These are phyloP conservation scores for Termitomyces sp. DNA, from an alignment of 768 basidiomycete genomes.

Conservation along the genomic window DNA sequence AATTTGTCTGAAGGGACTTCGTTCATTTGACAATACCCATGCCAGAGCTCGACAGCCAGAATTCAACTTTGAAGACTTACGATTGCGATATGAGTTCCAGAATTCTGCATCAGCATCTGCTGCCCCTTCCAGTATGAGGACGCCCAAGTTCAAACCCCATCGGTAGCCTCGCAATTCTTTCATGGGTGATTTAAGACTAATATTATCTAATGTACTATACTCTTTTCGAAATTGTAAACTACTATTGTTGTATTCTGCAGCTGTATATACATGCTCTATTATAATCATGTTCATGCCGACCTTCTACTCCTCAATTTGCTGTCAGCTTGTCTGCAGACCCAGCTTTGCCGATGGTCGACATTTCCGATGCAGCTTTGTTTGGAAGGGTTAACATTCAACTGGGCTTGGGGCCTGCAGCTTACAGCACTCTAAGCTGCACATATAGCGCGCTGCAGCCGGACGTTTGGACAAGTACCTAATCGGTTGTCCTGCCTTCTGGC, in stretches of 20 bases:
- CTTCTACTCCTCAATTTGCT: not conserved
- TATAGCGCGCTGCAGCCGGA: no score
- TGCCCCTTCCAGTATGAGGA: conserved; percentile 12
- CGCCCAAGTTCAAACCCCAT: conserved; percentile 32
- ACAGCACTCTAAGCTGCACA: no score
- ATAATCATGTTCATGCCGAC: not conserved
- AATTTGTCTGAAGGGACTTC: not conserved
- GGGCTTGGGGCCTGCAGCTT: no score
- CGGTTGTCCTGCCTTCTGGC: no score
- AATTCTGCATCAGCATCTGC: conserved; percentile 15
- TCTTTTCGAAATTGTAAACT: not conserved
- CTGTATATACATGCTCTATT: not conserved
- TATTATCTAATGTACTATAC: conserved; percentile 1
- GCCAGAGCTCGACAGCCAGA: conserved; percentile 4
- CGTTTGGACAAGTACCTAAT: no score
- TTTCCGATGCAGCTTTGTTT: not conserved
- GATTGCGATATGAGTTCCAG: conserved; percentile 32
- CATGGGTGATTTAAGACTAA: not conserved
- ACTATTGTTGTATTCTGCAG: not conserved
- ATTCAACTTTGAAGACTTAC: conserved; percentile 27
- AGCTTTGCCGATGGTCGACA: not conserved
- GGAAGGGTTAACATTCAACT: no score
- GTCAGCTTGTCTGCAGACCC: not conserved
- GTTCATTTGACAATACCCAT: not conserved
- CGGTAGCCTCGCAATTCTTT: not conserved